A percentile compares a stretch with the other conserved stretches of the same genome.
Evolutionary conservation across 2,329 filamentous ascomycete species (phyloP).

Genomic region (Neoarthrinium moseri): DNA sequence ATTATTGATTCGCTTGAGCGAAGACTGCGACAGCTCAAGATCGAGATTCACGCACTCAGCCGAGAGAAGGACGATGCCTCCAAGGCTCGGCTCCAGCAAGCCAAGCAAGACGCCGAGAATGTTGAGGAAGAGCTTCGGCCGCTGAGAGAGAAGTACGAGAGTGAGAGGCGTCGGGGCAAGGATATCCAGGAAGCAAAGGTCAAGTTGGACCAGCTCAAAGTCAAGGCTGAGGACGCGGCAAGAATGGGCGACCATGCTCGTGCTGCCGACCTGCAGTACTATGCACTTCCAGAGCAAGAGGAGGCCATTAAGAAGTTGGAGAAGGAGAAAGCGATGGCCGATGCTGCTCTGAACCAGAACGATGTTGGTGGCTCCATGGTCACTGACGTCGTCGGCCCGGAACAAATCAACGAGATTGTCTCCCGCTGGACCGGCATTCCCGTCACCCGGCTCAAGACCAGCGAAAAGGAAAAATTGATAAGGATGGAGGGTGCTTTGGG

Average conservation of each 20-base stretch:
- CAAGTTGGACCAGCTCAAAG: conserved; percentile 87
- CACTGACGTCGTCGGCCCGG: conserved; percentile 90
- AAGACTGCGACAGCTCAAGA: conserved; percentile 85
- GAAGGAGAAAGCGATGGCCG: conserved; percentile 73
- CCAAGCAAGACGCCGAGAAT: conserved; percentile 88
- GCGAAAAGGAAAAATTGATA: conserved; percentile 97
- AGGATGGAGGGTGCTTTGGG: conserved; percentile 89
- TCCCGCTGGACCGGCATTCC: conserved; percentile 98
- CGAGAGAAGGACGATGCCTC: conserved; percentile 95
- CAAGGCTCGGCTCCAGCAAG: conserved; percentile 75
- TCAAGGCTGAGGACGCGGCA: conserved; percentile 91
- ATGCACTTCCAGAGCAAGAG: conserved; percentile 92
- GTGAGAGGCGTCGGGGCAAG: conserved; percentile 85
- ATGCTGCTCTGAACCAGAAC: conserved; percentile 63
- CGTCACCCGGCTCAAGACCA: conserved; percentile 87
- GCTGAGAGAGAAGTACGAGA: conserved; percentile 92
- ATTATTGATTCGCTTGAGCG: conserved; percentile 93
- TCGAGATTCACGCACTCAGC: conserved; percentile 93
- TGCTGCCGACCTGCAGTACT: conserved; percentile 93
- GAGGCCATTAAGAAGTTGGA: conserved; percentile 78
- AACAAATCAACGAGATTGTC: conserved; percentile 99
- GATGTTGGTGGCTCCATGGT: conserved; percentile 73
- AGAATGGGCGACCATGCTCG: conserved; percentile 80
- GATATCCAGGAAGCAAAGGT: conserved; percentile 93
- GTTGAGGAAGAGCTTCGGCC: conserved; percentile 91